Evolutionary conservation across 192 early-diverging fungal genomes (phyloP).

Genomic region (Backusella macrospora): DNA sequence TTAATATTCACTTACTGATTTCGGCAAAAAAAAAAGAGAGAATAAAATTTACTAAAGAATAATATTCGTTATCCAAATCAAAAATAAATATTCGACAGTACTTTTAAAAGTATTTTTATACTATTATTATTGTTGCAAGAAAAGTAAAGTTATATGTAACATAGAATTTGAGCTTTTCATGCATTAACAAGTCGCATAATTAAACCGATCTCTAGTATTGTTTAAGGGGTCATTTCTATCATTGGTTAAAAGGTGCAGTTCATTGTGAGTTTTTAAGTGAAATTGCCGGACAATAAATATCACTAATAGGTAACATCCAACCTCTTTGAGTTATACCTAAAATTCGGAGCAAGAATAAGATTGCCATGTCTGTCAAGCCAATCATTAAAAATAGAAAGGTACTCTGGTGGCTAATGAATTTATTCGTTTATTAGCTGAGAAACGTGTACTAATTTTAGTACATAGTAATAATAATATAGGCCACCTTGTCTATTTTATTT

Average conservation of each 20-base stretch:
- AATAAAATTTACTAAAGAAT: constrained; percentile 75
- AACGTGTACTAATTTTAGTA: constrained; percentile 7
- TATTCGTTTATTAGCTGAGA: not conserved
- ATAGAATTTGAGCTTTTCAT: constrained; percentile 11
- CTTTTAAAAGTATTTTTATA: not conserved
- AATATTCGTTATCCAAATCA: constrained; percentile 37
- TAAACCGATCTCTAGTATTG: constrained; percentile 81
- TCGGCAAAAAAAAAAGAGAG: constrained; percentile 78
- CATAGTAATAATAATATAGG: not conserved
- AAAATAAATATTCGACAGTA: not conserved
- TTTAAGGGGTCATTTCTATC: constrained; percentile 94
- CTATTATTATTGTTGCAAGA: not conserved
- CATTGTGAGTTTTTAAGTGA: constrained; percentile 81
- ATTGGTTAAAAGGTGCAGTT: constrained; percentile 92
- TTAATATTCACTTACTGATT: constrained; percentile 60
- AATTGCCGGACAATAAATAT: constrained; percentile 88
- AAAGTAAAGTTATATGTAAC: not conserved
- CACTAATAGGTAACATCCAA: constrained; percentile 54
- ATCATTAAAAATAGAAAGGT: constrained; percentile 1
- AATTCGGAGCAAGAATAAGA: no score
- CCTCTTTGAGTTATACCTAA: not conserved
- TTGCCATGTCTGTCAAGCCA: constrained; percentile 5
- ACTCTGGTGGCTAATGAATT: not conserved
- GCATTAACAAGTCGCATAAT: constrained; percentile 73
- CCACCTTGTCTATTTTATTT: not conserved